Percentiles rank a stretch among this genome's conserved stretches.
Evolutionary conservation across 345 rosid genomes (phyloP).

Genomic region (Arabidopsis arenosa): DNA sequence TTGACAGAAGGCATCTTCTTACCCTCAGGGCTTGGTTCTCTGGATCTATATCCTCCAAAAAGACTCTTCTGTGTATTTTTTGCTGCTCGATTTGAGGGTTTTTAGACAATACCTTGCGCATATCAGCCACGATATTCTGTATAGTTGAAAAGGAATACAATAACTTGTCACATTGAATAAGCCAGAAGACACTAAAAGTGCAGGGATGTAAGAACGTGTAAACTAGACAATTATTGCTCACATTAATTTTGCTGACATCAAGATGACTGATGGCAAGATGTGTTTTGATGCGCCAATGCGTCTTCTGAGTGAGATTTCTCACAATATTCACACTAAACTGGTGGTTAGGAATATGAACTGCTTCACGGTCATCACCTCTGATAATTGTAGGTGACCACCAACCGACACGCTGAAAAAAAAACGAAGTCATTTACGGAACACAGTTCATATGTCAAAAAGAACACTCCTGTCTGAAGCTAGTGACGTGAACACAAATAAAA

Average conservation of each 20-base stretch:
- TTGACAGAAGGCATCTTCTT: constrained; percentile 25
- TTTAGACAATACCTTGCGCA: constrained; percentile 96
- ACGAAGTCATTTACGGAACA: constrained; percentile 16
- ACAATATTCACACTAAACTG: constrained; percentile 83
- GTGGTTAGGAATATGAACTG: constrained; percentile 96
- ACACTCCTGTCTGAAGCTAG: constrained; percentile 23
- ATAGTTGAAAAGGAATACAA: constrained; percentile 23
- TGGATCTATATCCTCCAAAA: constrained; percentile 66
- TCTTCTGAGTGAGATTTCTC: constrained; percentile 94
- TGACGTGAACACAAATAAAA: not conserved
- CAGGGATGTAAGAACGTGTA: constrained; percentile 7
- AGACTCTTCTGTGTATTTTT: constrained; percentile 90
- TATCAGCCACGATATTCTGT: constrained; percentile 85
- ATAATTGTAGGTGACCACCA: constrained; percentile 99
- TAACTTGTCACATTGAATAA: constrained; percentile 11
- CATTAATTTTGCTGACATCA: constrained; percentile 83
- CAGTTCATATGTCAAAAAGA: not conserved
- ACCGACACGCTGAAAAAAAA: constrained; percentile 73
- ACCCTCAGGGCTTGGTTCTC: constrained; percentile 91
- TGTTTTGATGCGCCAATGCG: constrained; percentile 97
- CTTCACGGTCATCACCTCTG: constrained; percentile 98
- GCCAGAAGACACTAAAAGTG: not conserved
- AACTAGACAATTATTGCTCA: constrained; percentile 48
- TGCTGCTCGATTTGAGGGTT: constrained; percentile 96
- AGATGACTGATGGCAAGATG: constrained; percentile 88